Conservation (phyloP, 176 grass and related monocot genomes). For the Aegilops tauschii region DNA sequence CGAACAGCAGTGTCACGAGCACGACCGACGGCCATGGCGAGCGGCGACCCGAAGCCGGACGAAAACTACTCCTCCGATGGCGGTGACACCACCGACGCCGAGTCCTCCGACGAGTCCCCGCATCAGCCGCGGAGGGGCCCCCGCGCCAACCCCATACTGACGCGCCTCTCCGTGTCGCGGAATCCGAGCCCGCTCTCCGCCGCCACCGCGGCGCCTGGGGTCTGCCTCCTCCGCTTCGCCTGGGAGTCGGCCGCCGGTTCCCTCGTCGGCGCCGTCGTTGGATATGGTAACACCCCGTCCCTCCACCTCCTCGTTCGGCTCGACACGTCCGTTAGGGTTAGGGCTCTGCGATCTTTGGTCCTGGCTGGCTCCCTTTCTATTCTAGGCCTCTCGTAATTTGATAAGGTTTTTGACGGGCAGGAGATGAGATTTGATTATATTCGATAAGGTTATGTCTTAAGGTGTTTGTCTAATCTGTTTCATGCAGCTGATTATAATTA, state of each 20-base stretch:
- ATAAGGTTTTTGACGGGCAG: neutral
- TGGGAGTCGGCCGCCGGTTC: conserved; percentile 58
- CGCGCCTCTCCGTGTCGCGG: conserved; percentile 48
- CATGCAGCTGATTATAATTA: neutral
- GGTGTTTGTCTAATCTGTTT: neutral
- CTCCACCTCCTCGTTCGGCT: neutral
- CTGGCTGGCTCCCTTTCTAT: too few species aligned
- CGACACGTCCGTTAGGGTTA: conserved; percentile 15
- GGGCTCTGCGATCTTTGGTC: neutral
- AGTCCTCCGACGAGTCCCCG: conserved; percentile 26
- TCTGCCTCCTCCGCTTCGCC: conserved; percentile 60
- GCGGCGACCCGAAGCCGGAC: conserved; percentile 22
- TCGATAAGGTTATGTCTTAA: neutral
- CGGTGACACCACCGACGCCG: conserved; percentile 27
- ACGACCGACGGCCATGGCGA: conserved; percentile 31
- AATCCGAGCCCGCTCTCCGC: conserved; percentile 58
- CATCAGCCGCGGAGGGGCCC: neutral
- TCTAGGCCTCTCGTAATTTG: neutral
- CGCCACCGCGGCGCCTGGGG: conserved; percentile 42
- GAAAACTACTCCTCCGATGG: conserved; percentile 31
- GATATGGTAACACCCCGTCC: conserved; percentile 35
- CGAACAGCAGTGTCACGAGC: neutral
- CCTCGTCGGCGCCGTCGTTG: conserved; percentile 50
- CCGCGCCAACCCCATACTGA: conserved; percentile 41
- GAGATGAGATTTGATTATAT: neutral